phyloP scores from a whole-genome alignment of 306 rosid genomes.

The Prunus fruticosa region DNA sequence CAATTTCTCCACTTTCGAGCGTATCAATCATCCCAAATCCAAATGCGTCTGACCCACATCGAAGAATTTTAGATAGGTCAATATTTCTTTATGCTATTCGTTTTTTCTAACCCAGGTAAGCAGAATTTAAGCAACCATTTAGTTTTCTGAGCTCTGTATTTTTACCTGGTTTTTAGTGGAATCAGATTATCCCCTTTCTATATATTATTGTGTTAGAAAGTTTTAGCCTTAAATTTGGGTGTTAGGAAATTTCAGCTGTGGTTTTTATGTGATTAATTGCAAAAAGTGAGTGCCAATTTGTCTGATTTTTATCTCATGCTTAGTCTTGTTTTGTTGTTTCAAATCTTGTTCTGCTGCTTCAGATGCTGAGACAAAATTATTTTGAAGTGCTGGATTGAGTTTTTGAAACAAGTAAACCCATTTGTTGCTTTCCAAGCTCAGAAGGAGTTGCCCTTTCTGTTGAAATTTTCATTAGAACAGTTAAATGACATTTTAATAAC shows the following conservation, averaged over 20 bases:
- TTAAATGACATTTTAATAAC: neutral
- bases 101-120: conserved; percentile 12
- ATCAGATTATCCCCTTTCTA: neutral
- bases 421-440: neutral
- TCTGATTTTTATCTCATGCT: neutral
- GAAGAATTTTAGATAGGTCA: neutral
- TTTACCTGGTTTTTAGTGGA: neutral
- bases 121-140: neutral
- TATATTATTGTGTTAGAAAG: neutral
- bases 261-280: neutral
- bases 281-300: neutral
- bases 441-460: neutral
- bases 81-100: neutral
- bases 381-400: neutral
- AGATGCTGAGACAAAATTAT: neutral
- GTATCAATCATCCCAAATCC: neutral
- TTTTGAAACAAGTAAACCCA: neutral
- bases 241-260: neutral
- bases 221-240: conserved; percentile 2
- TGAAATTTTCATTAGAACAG: neutral
- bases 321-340: neutral
- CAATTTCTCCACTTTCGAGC: neutral
- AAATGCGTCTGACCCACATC: conserved; percentile 4
- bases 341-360: neutral
- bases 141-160: neutral